Evolutionary conservation across 2,329 filamentous ascomycete genomes (phyloP).

Genomic region (Sordariomycetes sp.): DNA sequence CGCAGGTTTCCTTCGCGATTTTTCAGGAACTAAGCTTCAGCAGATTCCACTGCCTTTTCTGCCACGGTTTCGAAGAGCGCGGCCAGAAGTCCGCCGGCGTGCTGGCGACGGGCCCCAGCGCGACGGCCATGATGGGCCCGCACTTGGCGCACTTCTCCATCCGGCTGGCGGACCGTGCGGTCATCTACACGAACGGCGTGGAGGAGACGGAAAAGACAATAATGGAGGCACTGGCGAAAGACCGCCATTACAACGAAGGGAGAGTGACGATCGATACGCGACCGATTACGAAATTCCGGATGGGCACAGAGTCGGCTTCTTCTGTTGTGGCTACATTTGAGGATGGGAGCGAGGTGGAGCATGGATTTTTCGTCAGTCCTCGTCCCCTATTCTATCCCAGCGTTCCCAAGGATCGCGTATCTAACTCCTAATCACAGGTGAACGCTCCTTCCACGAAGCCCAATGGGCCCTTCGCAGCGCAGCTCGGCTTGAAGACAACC

Average conservation of each 20-base stretch:
- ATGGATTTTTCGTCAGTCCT: constrained; percentile 25
- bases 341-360: constrained; percentile 22
- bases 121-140: constrained; percentile 18
- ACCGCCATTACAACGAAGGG: constrained; percentile 8
- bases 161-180: constrained; percentile 30
- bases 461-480: constrained; percentile 27
- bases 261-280: constrained; percentile 25
- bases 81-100: constrained; percentile 33
- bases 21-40: background rate
- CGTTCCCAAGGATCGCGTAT: background rate
- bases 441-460: constrained; percentile 25
- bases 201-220: constrained; percentile 18
- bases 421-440: constrained; percentile 8
- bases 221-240: constrained; percentile 15
- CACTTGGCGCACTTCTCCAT: constrained; percentile 31
- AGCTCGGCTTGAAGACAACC: constrained; percentile 30
- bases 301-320: constrained; percentile 12
- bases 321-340: constrained; percentile 25
- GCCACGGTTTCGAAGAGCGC: constrained; percentile 48
- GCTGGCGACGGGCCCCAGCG: constrained; percentile 27
- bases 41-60: constrained; percentile 50
- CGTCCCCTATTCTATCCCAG: background rate
- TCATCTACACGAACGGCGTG: constrained; percentile 40
- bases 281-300: constrained; percentile 16
- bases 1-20: background rate